Base-by-base conservation (phyloP, 163 green algal genomes). In the Trebouxiophyceae sp. region DNA sequence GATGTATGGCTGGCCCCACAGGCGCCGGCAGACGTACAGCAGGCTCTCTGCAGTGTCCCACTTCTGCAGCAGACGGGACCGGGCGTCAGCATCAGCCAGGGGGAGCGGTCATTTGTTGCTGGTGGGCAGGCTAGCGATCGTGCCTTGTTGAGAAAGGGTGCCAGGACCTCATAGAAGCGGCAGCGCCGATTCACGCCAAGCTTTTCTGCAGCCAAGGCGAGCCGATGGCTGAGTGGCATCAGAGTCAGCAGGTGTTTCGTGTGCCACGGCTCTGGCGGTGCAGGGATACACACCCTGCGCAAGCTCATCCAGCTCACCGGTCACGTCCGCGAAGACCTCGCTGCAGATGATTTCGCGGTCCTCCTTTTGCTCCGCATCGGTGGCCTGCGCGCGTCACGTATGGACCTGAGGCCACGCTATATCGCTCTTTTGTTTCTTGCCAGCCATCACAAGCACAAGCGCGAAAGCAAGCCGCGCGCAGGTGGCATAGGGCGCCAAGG, bases 271-370 rank as follows among this genome's bases (percentile, higher is more conserved):
- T n/a, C n/a, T n/a, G n/a, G n/a, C n/a, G n/a, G n/a, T n/a, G n/a
- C n/a, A n/a, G n/a, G n/a, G n/a, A n/a, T n/a, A n/a, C n/a, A n/a
- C 54, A 79, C 74, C 81, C 70, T 75, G 67, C 0, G 85, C 82
- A 2, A 66, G 50, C 8, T 65, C 66, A 60, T 92, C 86, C 27
- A 95, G 55, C 22, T 80, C 68, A 0, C 86, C 86, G 22, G 86
- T 93, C 33, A 96, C 79, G 59, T 96, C 89, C 16, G 76, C 76
- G 71, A 95, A 95, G 24, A 95, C 77, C 65, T 93, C 87, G 50
- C 78, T 74, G 39, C 82, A 92, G 7, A 96, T 76, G 24, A 93
- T 82, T 63, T 95, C 86, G 0, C 87, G 60, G 64, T 92, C 87
- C 33, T 95, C 86, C 32, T 87, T 87, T 0, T 75, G 81, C 45